Evolutionary conservation across 1,139 yeast species (phyloP).

Genomic region (Sugiyamaella neomexicana): DNA sequence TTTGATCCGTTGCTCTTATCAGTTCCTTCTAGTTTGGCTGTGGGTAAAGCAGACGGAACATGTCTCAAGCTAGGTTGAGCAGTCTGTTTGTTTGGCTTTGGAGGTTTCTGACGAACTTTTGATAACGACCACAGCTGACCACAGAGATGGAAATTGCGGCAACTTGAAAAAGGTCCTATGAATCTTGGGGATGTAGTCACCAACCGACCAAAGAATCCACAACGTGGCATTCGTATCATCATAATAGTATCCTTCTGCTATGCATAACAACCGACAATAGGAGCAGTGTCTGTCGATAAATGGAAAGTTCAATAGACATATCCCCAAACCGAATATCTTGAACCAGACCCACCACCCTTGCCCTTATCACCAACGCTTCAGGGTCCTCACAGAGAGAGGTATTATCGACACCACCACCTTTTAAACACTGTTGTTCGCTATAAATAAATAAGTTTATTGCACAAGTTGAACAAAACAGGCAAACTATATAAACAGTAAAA

Average conservation of each 20-base stretch:
- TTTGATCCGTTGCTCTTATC: background rate
- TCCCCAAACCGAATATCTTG: too few species aligned
- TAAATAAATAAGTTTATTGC: background rate
- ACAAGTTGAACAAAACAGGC: background rate
- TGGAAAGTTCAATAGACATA: background rate
- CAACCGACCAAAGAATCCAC: background rate
- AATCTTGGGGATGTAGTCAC: background rate
- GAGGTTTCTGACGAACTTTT: slow-evolving; percentile 8
- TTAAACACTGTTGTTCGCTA: too few species aligned
- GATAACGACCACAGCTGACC: background rate
- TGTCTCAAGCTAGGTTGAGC: slow-evolving; percentile 18
- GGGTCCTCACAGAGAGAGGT: too few species aligned
- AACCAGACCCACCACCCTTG: too few species aligned
- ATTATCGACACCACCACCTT: too few species aligned
- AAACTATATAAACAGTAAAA: slow-evolving; percentile 1
- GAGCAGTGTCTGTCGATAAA: background rate
- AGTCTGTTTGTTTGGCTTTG: slow-evolving; percentile 13
- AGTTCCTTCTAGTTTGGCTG: background rate
- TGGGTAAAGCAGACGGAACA: slow-evolving; percentile 9
- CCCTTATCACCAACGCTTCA: background rate
- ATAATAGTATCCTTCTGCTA: background rate
- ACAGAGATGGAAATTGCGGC: background rate
- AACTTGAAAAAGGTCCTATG: background rate
- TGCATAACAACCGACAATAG: background rate
- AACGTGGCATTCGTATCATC: background rate